Conservation (phyloP, 1,284 basidiomycete genomes). For the Microbotryum lychnidis-dioicae region DNA sequence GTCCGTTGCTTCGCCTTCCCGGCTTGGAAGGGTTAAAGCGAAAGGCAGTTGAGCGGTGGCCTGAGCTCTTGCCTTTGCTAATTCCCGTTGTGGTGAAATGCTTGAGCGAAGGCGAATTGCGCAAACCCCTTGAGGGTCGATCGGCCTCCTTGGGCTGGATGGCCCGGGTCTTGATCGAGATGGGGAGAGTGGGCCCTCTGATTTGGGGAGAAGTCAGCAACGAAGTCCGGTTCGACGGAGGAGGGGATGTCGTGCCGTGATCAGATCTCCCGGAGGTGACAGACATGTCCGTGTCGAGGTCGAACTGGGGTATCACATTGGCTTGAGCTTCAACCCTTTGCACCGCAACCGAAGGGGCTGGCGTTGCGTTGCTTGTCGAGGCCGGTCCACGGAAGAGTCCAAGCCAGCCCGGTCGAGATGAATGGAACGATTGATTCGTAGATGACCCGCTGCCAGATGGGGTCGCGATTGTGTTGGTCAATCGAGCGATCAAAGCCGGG, state of each 20-base stretch:
- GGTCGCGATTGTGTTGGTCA: slow-evolving; percentile 5
- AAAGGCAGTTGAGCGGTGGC: slow-evolving; percentile 6
- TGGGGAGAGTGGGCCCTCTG: slow-evolving; percentile 17
- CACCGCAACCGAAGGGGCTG: slow-evolving; percentile 20
- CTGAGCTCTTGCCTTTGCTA: slow-evolving; percentile 6
- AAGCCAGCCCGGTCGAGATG: slow-evolving; percentile 18
- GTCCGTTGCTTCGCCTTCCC: slow-evolving; percentile 25
- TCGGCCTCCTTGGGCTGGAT: slow-evolving; percentile 1
- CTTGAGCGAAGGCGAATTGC: slow-evolving; percentile 24
- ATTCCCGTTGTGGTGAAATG: slow-evolving; percentile 4
- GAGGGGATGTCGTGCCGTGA: background rate
- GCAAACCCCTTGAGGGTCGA: background rate
- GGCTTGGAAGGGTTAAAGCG: slow-evolving; percentile 30
- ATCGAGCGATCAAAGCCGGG: slow-evolving; percentile 25
- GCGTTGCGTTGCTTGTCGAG: background rate
- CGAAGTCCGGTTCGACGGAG: background rate
- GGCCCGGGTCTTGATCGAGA: slow-evolving; percentile 15
- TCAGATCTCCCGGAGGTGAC: background rate
- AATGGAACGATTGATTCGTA: background rate
- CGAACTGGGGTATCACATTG: slow-evolving; percentile 11
- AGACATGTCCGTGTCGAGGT: slow-evolving; percentile 4
- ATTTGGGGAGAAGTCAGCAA: background rate
- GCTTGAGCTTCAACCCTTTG: slow-evolving; percentile 24
- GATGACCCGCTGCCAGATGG: background rate
- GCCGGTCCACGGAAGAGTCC: slow-evolving; percentile 13